A percentile compares a stretch with the other conserved stretches of the same genome.
These are phyloP conservation scores for Bolboschoenus planiculmis DNA, from an alignment of 176 grass and related monocot genomes.

Conservation along the genomic window DNA sequence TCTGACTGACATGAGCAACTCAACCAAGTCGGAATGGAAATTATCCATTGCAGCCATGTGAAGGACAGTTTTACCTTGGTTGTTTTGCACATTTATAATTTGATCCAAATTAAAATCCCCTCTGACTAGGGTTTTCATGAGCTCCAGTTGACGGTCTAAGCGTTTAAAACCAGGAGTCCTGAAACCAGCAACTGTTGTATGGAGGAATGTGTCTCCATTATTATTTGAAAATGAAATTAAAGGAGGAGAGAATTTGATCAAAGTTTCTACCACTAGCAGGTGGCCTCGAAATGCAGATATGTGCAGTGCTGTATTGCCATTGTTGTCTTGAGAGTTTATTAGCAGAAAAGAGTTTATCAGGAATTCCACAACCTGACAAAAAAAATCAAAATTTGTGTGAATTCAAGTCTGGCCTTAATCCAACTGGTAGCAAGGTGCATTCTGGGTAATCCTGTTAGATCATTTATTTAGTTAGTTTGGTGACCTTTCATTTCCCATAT, in stretches of 20 bases:
- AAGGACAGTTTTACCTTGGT: constrained; percentile 62
- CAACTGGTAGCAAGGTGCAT: background rate
- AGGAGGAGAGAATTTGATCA: constrained; percentile 51
- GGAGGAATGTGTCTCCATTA: constrained; percentile 77
- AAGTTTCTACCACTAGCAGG: constrained; percentile 45
- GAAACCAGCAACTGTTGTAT: constrained; percentile 81
- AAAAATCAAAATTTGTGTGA: background rate
- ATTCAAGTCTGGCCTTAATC: background rate
- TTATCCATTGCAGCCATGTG: constrained; percentile 77
- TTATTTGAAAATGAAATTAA: constrained; percentile 40
- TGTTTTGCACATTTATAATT: constrained; percentile 72
- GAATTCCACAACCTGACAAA: constrained; percentile 54
- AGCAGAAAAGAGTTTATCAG: constrained; percentile 52
- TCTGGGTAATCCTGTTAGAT: background rate
- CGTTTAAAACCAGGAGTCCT: constrained; percentile 76
- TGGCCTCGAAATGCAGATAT: constrained; percentile 79
- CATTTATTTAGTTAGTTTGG: background rate
- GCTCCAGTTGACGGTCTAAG: constrained; percentile 74
- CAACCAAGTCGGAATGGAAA: constrained; percentile 59
- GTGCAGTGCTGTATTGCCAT: constrained; percentile 88
- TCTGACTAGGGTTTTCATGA: constrained; percentile 53
- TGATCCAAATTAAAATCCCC: constrained; percentile 32
- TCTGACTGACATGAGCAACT: constrained; percentile 50
- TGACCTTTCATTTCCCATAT: background rate
- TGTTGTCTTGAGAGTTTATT: constrained; percentile 51